Percentiles rank a stretch among this genome's conserved stretches.
These are phyloP conservation scores for Alternaria conjuncta DNA, from an alignment of 2,329 filamentous ascomycete species.

Conservation along the genomic window DNA sequence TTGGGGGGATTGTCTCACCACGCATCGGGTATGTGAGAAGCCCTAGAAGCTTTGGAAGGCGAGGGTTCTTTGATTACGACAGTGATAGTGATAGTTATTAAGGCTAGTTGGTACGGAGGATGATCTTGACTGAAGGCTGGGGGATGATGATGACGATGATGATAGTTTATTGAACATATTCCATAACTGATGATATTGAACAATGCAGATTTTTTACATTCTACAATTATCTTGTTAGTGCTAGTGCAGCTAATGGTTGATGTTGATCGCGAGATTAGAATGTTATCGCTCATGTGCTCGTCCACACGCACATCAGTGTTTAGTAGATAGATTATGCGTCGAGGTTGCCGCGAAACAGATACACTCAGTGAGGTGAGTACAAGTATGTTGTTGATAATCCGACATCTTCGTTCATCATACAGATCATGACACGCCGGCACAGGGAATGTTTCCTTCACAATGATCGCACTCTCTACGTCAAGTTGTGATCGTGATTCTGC, in stretches of 20 bases:
- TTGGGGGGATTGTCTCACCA: background rate
- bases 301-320: no score
- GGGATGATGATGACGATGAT: background rate
- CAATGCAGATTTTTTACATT: no score
- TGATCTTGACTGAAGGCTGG: background rate
- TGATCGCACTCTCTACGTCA: background rate
- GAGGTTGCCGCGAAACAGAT: background rate
- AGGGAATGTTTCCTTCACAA: no score
- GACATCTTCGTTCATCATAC: background rate
- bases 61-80: background rate
- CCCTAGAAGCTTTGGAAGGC: background rate
- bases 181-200: accelerated
- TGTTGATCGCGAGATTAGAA: no score
- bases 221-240: no score
- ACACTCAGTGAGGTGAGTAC: background rate
- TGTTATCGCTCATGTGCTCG: no score
- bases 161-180: accelerated
- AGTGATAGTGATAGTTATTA: background rate
- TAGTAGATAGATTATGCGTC: background rate
- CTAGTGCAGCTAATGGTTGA: no score
- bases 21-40: background rate
- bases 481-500: accelerated
- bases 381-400: background rate
- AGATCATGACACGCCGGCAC: no score
- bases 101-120: background rate